Conservation (phyloP, 768 basidiomycete genomes). For the Collybiopsis confluens region DNA sequence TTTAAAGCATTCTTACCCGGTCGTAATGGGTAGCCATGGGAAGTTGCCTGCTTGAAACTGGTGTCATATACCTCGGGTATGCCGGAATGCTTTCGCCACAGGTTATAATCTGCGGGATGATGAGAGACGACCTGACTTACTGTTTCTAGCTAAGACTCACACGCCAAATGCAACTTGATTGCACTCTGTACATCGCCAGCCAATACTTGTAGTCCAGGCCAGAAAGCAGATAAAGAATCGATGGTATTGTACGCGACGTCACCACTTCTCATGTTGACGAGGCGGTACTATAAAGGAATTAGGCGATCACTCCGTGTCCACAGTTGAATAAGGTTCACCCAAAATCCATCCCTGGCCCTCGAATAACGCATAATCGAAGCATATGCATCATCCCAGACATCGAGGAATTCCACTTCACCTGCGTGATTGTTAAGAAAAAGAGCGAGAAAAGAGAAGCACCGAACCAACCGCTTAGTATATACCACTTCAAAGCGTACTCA, state of each 20-base stretch:
- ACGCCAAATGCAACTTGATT: constrained; percentile 86
- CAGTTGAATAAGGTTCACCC: constrained; percentile 44
- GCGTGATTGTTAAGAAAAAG: constrained; percentile 2
- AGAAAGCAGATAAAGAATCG: constrained; percentile 96
- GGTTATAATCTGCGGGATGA: constrained; percentile 71
- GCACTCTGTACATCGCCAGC: constrained; percentile 86
- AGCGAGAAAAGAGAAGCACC: neutral
- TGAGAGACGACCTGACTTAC: neutral
- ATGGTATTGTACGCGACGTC: constrained; percentile 71
- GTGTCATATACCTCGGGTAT: constrained; percentile 93
- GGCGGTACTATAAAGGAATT: constrained; percentile 61
- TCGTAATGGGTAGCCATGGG: constrained; percentile 75
- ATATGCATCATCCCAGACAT: constrained; percentile 83
- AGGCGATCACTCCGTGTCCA: neutral
- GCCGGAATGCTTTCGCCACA: constrained; percentile 85
- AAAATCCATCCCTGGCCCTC: constrained; percentile 80
- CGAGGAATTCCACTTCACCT: constrained; percentile 78
- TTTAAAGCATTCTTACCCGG: constrained; percentile 43
- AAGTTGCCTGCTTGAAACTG: constrained; percentile 64
- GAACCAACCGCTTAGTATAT: constrained; percentile 69
- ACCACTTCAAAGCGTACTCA: constrained; percentile 93
- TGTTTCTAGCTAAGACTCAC: constrained; percentile 35
- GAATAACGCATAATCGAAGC: constrained; percentile 83
- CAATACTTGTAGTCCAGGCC: constrained; percentile 92
- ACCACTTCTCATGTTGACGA: constrained; percentile 76